Conservation (phyloP, 2,329 filamentous ascomycete genomes). For the Aspergillaceae sp. region DNA sequence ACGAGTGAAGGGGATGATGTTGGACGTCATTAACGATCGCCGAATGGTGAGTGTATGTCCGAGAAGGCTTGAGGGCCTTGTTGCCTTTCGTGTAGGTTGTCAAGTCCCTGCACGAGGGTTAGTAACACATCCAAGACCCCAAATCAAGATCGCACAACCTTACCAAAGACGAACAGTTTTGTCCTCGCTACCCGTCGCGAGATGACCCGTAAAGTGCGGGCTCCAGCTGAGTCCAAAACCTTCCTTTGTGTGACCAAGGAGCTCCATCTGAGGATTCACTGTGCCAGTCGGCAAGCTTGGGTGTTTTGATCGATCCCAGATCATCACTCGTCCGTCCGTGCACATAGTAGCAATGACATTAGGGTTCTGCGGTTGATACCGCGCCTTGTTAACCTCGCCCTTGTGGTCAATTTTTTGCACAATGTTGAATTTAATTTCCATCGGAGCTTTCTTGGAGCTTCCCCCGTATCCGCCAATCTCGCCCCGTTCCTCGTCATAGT, state of each 20-base stretch:
- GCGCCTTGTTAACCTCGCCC: constrained; percentile 95
- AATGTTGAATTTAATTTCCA: constrained; percentile 74
- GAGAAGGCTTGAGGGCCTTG: constrained; percentile 60
- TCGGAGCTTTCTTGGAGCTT: constrained; percentile 56
- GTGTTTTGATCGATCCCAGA: constrained; percentile 96
- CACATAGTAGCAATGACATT: constrained; percentile 93
- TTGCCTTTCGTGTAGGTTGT: constrained; percentile 63
- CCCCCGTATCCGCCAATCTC: constrained; percentile 92
- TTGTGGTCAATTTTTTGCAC: constrained; percentile 95
- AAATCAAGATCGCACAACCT: constrained; percentile 16
- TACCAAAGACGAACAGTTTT: constrained; percentile 86
- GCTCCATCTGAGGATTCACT: constrained; percentile 72
- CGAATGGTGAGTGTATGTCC: constrained; percentile 77
- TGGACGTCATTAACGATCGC: constrained; percentile 96
- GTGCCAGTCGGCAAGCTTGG: constrained; percentile 64
- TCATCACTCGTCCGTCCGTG: constrained; percentile 74
- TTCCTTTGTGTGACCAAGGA: constrained; percentile 76
- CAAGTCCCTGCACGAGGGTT: constrained; percentile 56
- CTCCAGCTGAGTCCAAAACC: constrained; percentile 93
- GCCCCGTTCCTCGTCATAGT: constrained; percentile 85
- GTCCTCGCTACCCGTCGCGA: constrained; percentile 88
- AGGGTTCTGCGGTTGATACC: constrained; percentile 95
- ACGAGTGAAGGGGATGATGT: constrained; percentile 77
- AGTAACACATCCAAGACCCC: constrained; percentile 3
- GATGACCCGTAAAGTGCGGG: constrained; percentile 68